Percentiles rank a stretch among this genome's conserved stretches.
Evolutionary conservation across 2,329 filamentous ascomycete species (phyloP).

Genomic region (Pseudovirgaria hyperparasitica): DNA sequence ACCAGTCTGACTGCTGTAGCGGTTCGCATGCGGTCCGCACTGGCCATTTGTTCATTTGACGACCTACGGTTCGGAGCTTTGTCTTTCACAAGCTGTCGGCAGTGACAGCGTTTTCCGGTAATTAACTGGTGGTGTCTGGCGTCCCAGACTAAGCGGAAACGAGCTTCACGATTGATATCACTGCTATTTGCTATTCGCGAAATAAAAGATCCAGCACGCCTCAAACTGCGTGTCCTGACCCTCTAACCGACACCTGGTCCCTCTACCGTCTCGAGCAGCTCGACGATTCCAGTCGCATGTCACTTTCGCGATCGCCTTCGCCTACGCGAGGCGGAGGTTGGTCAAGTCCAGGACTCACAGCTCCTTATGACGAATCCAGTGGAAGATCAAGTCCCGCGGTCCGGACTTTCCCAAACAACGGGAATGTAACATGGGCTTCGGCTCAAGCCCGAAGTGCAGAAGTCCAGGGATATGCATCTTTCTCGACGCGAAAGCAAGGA

Average conservation of each 20-base stretch:
- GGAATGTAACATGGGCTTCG: constrained; percentile 65
- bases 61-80: no score
- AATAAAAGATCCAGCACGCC: no score
- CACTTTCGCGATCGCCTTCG: constrained; percentile 75
- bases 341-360: constrained; percentile 69
- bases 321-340: constrained; percentile 76
- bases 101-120: no score
- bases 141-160: no score
- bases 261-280: constrained; percentile 14
- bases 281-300: constrained; percentile 47
- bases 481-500: constrained; percentile 68
- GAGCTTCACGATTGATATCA: no score
- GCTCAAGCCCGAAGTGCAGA: constrained; percentile 65
- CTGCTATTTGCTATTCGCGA: no score
- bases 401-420: constrained; percentile 36
- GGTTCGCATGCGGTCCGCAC: no score
- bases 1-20: no score
- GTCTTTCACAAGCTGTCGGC: no score
- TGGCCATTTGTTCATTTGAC: no score
- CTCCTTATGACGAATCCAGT: constrained; percentile 44
- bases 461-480: constrained; percentile 63
- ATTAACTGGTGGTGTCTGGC: no score
- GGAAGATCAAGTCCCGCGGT: constrained; percentile 54
- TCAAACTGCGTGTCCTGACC: no score
- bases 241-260: constrained; percentile 5